Evolutionary conservation across 495 filamentous ascomycete species (phyloP).

Genomic region (Trichoderma orchidacearum): DNA sequence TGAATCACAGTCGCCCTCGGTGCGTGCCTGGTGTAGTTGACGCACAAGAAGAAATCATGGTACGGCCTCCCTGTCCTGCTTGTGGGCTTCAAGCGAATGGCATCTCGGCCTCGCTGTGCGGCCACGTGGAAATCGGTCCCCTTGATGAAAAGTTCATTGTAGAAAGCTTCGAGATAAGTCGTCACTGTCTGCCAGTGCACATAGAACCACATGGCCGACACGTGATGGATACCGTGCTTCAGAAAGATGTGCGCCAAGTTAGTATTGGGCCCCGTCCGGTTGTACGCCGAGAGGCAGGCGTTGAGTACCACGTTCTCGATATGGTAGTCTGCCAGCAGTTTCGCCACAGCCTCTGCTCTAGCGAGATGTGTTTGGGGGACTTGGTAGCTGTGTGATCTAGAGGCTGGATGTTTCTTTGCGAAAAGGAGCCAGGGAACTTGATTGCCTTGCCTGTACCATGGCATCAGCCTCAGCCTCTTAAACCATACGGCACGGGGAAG

Average conservation of each 20-base stretch:
- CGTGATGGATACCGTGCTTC: neutral
- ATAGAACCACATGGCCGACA: constrained; percentile 2
- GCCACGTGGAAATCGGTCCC: neutral
- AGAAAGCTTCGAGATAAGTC: neutral
- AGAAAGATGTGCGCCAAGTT: neutral
- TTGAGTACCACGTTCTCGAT: constrained; percentile 2
- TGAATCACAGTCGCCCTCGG: neutral
- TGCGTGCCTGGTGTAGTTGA: neutral
- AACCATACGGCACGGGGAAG: too few relatives aligned
- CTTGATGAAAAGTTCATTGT: neutral
- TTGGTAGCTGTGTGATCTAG: neutral
- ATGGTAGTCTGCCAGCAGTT: neutral
- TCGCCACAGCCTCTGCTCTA: neutral
- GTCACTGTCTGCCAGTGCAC: neutral
- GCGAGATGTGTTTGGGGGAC: neutral
- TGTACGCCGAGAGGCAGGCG: constrained; percentile 3
- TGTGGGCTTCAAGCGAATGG: neutral
- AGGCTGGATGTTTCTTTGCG: neutral
- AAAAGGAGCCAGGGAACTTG: neutral
- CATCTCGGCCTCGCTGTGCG: neutral
- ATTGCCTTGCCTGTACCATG: neutral
- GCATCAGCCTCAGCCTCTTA: too few relatives aligned
- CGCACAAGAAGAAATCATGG: neutral
- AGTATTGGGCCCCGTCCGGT: neutral
- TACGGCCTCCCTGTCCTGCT: neutral